Evolutionary conservation across 2,329 filamentous ascomycete species (phyloP).

Genomic region (Tricladium varicosporioides): DNA sequence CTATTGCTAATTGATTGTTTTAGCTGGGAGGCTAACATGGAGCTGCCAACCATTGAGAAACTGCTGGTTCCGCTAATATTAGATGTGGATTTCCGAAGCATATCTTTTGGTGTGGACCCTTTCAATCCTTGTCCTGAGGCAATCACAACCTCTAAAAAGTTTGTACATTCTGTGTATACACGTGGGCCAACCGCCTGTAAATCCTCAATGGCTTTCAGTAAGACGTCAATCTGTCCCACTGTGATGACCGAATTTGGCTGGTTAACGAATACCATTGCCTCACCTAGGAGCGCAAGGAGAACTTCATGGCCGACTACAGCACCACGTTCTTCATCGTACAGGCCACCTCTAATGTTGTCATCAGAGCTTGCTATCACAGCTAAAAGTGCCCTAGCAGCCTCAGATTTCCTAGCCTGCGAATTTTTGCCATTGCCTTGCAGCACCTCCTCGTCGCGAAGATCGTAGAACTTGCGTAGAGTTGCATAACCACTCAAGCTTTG

Average conservation of each 20-base stretch:
- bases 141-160: conserved; percentile 74
- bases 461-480: conserved; percentile 85
- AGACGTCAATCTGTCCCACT: conserved; percentile 68
- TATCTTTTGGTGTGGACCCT: conserved; percentile 61
- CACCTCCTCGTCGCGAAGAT: conserved; percentile 72
- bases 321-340: conserved; percentile 78
- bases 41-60: conserved; percentile 68
- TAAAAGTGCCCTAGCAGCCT: conserved; percentile 71
- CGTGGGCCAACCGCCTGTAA: conserved; percentile 71
- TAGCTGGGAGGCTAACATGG: conserved; percentile 63
- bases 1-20: conserved; percentile 59
- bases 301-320: conserved; percentile 88
- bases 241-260: conserved; percentile 60
- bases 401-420: conserved; percentile 52
- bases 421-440: conserved; percentile 37
- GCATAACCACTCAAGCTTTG: conserved; percentile 90
- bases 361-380: conserved; percentile 84
- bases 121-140: conserved; percentile 63
- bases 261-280: conserved; percentile 75
- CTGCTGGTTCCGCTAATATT: conserved; percentile 53
- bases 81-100: conserved; percentile 64
- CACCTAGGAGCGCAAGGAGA: conserved; percentile 77
- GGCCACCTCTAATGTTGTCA: conserved; percentile 86
- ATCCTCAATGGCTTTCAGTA: conserved; percentile 78
- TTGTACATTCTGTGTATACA: conserved; percentile 72